Evolutionary conservation across 108 stramenopile genomes (phyloP), one percentile per base, ranked within the genome.

Genomic region (Nitzschia sp.): DNA sequence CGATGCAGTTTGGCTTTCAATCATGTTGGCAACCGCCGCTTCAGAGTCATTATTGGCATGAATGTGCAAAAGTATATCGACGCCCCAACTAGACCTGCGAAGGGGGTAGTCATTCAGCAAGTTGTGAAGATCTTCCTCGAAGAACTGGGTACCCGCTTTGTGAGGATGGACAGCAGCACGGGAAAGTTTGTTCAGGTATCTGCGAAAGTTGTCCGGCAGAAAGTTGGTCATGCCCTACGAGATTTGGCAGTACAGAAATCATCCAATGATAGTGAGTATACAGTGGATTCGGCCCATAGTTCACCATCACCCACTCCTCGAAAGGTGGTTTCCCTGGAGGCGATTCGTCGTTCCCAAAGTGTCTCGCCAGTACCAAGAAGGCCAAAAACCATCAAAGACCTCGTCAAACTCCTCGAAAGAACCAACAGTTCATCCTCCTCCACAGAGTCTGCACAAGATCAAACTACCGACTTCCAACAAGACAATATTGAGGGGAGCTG

Each of bases 1-100:
- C 52, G 63, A 15, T 51, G 50, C 29, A 60, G 50, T 24, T 37
- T 52, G 9, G 73, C 69, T 7, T 80, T 65, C 54, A 80, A 80
- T 41, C 61, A 70, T 41, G 43, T 71, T 50, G 75, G 75, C 0
- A 76, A 76, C 40, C 62, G 75, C 0, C 6, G 75, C 42, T 76
- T 76, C 26, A 62, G 75, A 20, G 68, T 76, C 38, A 68, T 67
- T n/a, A 65, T 76, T 55, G 66, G 60, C 14, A 69, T 64, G 68
- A 34, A 65, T 29, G 53, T 76, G 8, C 63, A 69, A 34, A 62
- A 63, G 5, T 76, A 76, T 29, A 65, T 66, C 6, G 65, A 72
- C 11, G 61, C 63, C 15, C 62, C 53, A 0, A 72, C 53, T 1
- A 19, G 71, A n/a, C 40, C 62, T 14, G 63, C 51, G n/a, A 72